Evolutionary conservation across 345 rosid species (phyloP).

Genomic region (Murraya koenigii): DNA sequence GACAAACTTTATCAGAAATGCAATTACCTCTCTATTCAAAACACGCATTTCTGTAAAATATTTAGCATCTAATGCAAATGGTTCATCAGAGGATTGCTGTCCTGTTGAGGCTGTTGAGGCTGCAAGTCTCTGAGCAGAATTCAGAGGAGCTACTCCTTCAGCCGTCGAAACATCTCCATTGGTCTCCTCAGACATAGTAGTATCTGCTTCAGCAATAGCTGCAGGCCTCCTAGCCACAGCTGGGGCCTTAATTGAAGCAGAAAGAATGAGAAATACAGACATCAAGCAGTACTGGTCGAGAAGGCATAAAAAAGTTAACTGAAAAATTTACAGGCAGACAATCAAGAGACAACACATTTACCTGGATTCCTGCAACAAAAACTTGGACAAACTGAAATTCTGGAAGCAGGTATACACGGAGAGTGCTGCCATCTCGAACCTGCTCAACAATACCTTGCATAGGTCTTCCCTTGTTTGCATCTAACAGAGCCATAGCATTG

Average conservation of each 20-base stretch:
- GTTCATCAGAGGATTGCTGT: slow-evolving; percentile 57
- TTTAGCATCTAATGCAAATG: slow-evolving; percentile 88
- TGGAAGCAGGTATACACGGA: slow-evolving; percentile 93
- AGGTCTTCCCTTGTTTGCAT: slow-evolving; percentile 78
- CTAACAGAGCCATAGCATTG: slow-evolving; percentile 80
- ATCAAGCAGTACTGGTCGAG: background rate
- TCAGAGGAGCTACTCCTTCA: slow-evolving; percentile 67
- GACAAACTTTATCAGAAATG: slow-evolving; percentile 12
- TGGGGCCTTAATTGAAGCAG: slow-evolving; percentile 57
- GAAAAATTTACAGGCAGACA: background rate
- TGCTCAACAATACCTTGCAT: slow-evolving; percentile 94
- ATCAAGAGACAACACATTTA: slow-evolving; percentile 9
- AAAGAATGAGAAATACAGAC: slow-evolving; percentile 1
- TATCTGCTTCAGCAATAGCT: slow-evolving; percentile 48
- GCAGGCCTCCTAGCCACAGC: slow-evolving; percentile 74
- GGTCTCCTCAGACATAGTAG: slow-evolving; percentile 43
- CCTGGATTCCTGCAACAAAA: slow-evolving; percentile 97
- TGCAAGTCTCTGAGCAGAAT: slow-evolving; percentile 90
- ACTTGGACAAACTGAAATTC: slow-evolving; percentile 96
- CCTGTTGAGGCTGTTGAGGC: slow-evolving; percentile 67
- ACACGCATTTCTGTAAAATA: slow-evolving; percentile 85
- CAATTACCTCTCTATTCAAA: slow-evolving; percentile 79
- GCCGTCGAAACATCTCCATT: slow-evolving; percentile 67
- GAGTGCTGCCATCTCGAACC: slow-evolving; percentile 91
- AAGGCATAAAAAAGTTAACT: background rate